These are phyloP conservation scores for Termitomyces sp. DNA, from an alignment of 768 basidiomycete species.

Conservation along the genomic window DNA sequence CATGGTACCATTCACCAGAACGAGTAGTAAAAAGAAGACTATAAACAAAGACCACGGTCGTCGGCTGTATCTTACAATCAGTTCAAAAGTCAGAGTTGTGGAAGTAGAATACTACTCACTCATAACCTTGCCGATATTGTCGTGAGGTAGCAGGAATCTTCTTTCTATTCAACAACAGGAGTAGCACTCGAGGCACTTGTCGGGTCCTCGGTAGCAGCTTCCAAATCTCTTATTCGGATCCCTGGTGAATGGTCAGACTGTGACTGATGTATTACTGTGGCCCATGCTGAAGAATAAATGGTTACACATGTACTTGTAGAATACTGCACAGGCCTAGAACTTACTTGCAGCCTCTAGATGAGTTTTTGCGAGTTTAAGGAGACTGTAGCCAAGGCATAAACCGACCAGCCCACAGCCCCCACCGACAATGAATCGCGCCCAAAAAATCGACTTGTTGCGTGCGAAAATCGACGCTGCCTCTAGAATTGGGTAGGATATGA, in stretches of 20 bases:
- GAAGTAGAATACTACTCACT: constrained; percentile 27
- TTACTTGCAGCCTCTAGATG: constrained; percentile 36
- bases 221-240: constrained; percentile 33
- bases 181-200: constrained; percentile 27
- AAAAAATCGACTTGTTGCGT: constrained; percentile 29
- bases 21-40: constrained; percentile 31
- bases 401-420: constrained; percentile 32
- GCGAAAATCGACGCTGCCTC: constrained; percentile 26
- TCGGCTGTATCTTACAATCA: constrained; percentile 18
- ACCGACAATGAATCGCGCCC: constrained; percentile 36
- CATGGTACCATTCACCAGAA: constrained; percentile 22
- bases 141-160: constrained; percentile 30
- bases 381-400: constrained; percentile 26
- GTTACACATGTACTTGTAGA: not conserved
- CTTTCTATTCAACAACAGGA: constrained; percentile 31
- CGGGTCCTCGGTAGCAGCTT: constrained; percentile 25
- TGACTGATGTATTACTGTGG: constrained; percentile 41
- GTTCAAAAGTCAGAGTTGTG: not conserved
- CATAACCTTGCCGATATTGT: constrained; percentile 27
- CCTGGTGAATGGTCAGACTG: constrained; percentile 25
- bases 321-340: constrained; percentile 7
- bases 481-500: constrained; percentile 30
- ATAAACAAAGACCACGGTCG: constrained; percentile 36
- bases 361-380: constrained; percentile 23
- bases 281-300: constrained; percentile 31